These are phyloP conservation scores for Huntiella bhutanensis DNA, from an alignment of 2,329 filamentous ascomycete genomes.

Conservation along the genomic window DNA sequence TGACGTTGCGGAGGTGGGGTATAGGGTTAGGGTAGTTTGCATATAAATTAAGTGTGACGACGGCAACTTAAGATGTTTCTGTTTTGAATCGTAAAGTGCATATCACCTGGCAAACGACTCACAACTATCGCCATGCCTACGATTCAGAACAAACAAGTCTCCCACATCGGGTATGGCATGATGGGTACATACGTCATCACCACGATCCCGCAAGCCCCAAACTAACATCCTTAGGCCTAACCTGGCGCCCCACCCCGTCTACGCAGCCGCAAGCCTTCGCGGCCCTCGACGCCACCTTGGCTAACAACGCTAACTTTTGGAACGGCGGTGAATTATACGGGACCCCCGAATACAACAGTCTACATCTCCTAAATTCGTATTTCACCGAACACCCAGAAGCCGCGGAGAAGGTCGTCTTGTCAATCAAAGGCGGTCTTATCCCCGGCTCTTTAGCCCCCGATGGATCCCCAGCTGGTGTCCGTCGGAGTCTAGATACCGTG, in stretches of 20 bases:
- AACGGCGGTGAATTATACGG: slow-evolving; percentile 51
- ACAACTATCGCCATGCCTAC: slow-evolving; percentile 15
- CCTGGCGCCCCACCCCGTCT: slow-evolving; percentile 22
- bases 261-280: slow-evolving; percentile 31
- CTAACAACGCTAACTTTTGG: slow-evolving; percentile 31
- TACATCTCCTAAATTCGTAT: slow-evolving; percentile 41
- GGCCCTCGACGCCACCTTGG: slow-evolving; percentile 34
- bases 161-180: slow-evolving; percentile 33
- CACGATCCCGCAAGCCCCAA: background rate
- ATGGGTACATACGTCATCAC: slow-evolving; percentile 28
- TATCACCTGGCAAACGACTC: no score
- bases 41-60: no score
- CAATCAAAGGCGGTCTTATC: slow-evolving; percentile 39
- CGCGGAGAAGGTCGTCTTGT: slow-evolving; percentile 39
- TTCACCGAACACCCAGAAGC: slow-evolving; percentile 46
- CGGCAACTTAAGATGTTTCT: no score
- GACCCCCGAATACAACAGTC: slow-evolving; percentile 34
- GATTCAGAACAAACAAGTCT: slow-evolving; percentile 26
- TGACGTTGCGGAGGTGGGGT: no score
- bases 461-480: slow-evolving; percentile 33
- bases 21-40: no score
- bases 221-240: slow-evolving; percentile 20
- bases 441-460: slow-evolving; percentile 23
- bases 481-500: slow-evolving; percentile 38
- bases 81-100: no score